Evolutionary conservation across 768 basidiomycete species (phyloP).

Genomic region (Mycena metata): DNA sequence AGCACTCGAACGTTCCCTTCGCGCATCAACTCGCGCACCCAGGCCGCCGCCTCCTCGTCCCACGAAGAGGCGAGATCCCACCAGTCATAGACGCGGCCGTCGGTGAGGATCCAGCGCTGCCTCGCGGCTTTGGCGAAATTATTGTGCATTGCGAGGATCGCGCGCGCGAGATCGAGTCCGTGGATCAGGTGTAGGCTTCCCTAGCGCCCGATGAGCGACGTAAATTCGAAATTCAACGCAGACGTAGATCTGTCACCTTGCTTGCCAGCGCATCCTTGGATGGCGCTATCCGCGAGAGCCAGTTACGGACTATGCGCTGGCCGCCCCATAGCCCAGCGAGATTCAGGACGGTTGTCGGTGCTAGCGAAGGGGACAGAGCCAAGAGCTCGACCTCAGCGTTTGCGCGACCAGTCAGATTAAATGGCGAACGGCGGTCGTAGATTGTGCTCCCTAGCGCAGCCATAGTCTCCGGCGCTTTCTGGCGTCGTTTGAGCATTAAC

Average conservation of each 20-base stretch:
- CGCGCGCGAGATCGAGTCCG: constrained; percentile 70
- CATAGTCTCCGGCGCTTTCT: constrained; percentile 24
- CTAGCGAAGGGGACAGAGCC: constrained; percentile 49
- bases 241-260: constrained; percentile 54
- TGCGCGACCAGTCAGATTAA: constrained; percentile 59
- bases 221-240: background rate
- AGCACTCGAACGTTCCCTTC: constrained; percentile 64
- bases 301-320: constrained; percentile 60
- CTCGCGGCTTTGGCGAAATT: constrained; percentile 60
- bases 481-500: background rate
- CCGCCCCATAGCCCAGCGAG: constrained; percentile 77
- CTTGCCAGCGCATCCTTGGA: constrained; percentile 65
- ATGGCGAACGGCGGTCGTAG: constrained; percentile 67
- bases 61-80: constrained; percentile 74
- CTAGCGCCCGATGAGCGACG: constrained; percentile 43
- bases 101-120: constrained; percentile 69
- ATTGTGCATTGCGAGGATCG: constrained; percentile 68
- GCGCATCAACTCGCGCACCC: constrained; percentile 72
- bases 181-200: constrained; percentile 74
- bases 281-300: constrained; percentile 66
- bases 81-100: constrained; percentile 74
- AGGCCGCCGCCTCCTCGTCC: constrained; percentile 63
- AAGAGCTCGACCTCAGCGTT: constrained; percentile 70
- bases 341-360: constrained; percentile 69
- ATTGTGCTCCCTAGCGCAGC: constrained; percentile 38